Evolutionary conservation across 208 protist genomes (phyloP).

Genomic region (Wallacemonas sp.): DNA sequence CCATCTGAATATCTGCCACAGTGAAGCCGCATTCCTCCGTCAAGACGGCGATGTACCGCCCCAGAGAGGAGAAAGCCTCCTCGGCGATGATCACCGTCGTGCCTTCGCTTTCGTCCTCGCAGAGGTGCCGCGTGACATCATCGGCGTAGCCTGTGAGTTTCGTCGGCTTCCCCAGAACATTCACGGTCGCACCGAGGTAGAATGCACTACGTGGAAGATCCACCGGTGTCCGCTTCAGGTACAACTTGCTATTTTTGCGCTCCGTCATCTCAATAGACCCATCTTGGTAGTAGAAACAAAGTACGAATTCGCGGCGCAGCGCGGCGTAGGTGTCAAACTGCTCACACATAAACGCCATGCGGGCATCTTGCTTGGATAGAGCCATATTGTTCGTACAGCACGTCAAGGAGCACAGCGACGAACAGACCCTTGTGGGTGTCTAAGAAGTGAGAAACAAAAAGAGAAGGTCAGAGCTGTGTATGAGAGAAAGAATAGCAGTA

Average conservation of each 20-base stretch:
- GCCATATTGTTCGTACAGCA: constrained; percentile 68
- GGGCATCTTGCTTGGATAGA: constrained; percentile 68
- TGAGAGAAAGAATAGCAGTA: too few relatives aligned
- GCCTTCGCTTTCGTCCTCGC: constrained; percentile 59
- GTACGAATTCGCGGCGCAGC: constrained; percentile 48
- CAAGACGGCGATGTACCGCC: constrained; percentile 71
- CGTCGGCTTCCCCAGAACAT: constrained; percentile 64
- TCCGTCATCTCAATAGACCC: constrained; percentile 76
- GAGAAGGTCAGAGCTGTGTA: not conserved
- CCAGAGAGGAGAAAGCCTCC: constrained; percentile 41
- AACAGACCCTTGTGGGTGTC: too few relatives aligned
- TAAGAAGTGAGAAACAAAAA: too few relatives aligned
- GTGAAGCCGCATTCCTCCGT: constrained; percentile 82
- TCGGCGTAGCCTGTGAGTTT: constrained; percentile 74
- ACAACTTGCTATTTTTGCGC: constrained; percentile 43
- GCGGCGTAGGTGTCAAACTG: constrained; percentile 64
- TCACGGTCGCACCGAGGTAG: constrained; percentile 57
- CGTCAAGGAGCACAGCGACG: too few relatives aligned
- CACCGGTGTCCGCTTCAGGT: constrained; percentile 61
- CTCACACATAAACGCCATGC: constrained; percentile 78
- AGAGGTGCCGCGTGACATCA: constrained; percentile 78
- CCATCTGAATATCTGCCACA: constrained; percentile 66
- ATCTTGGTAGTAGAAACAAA: constrained; percentile 79
- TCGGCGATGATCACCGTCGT: constrained; percentile 74
- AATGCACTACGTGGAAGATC: constrained; percentile 49